A percentile compares a stretch with the other conserved stretches of the same genome.
These are phyloP conservation scores for Plantago ovata DNA, from an alignment of 257 asterid genomes.

Conservation along the genomic window DNA sequence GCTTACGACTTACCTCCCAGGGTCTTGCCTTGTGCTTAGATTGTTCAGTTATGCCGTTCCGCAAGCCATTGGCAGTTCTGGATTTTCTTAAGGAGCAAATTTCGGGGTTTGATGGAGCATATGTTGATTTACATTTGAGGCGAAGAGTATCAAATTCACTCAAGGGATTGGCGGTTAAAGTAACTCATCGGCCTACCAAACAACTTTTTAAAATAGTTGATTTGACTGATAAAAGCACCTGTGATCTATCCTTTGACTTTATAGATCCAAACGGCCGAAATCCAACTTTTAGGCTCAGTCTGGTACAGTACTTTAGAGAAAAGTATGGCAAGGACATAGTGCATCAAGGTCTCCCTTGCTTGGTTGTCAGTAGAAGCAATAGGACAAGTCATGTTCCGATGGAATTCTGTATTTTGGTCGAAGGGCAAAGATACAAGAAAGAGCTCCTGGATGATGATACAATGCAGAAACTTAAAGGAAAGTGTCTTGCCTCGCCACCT, in stretches of 20 bases:
- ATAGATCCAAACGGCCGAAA: conserved; percentile 42
- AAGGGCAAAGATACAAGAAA: conserved; percentile 61
- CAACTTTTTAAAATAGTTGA: conserved; percentile 43
- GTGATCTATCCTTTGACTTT: conserved; percentile 38
- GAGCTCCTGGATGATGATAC: conserved; percentile 40
- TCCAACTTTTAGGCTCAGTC: conserved; percentile 29
- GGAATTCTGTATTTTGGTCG: conserved; percentile 62
- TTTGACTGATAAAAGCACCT: conserved; percentile 30
- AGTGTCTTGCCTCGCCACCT: conserved; percentile 42
- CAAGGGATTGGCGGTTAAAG: conserved; percentile 53
- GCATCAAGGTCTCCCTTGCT: conserved; percentile 47
- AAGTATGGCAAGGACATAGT: conserved; percentile 42
- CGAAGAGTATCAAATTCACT: conserved; percentile 29
- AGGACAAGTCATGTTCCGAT: conserved; percentile 52
- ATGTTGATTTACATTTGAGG: conserved; percentile 23
- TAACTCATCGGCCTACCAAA: conserved; percentile 50
- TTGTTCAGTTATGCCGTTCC: conserved; percentile 52
- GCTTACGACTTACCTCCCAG: conserved; percentile 56
- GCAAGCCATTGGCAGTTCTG: conserved; percentile 50
- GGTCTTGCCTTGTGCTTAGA: conserved; percentile 66
- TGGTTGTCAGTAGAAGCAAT: conserved; percentile 44
- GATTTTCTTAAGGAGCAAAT: conserved; percentile 43
- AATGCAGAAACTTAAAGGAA: conserved; percentile 26
- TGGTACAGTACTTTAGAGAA: conserved; percentile 50
- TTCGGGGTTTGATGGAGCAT: conserved; percentile 27